A percentile compares a stretch with the other conserved stretches of the same genome.
phyloP scores from a whole-genome alignment of 2,329 filamentous ascomycete genomes.

The Diaporthe velutina region DNA sequence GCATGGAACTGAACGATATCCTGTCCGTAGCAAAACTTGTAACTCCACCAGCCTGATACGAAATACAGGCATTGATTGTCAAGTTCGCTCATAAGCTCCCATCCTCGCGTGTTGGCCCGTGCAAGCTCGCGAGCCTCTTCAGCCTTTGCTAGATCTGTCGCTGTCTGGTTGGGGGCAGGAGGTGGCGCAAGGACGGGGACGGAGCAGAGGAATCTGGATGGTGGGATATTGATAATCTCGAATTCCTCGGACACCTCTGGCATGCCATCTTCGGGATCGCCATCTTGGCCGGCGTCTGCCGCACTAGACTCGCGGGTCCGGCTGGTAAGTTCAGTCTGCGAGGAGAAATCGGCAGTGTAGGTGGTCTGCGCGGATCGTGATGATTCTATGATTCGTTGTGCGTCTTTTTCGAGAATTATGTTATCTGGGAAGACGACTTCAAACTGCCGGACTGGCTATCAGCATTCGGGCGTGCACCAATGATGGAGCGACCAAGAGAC shows the following conservation, averaged over 20 bases:
- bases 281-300: conserved; percentile 47
- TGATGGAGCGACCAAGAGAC: background rate
- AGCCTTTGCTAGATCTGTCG: conserved; percentile 75
- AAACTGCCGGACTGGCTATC: conserved; percentile 67
- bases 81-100: conserved; percentile 83
- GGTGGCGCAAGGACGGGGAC: conserved; percentile 78
- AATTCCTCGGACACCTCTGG: conserved; percentile 64
- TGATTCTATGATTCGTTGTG: conserved; percentile 69
- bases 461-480: background rate
- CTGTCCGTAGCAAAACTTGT: conserved; percentile 91
- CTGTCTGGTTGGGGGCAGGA: conserved; percentile 71
- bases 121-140: conserved; percentile 86
- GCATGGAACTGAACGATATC: conserved; percentile 94
- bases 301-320: conserved; percentile 51
- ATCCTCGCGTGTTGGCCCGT: conserved; percentile 81
- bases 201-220: conserved; percentile 83
- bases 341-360: conserved; percentile 55
- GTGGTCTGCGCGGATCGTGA: conserved; percentile 49
- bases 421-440: conserved; percentile 82
- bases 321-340: conserved; percentile 55
- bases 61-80: conserved; percentile 85
- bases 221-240: conserved; percentile 80
- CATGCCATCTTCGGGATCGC: conserved; percentile 48
- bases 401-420: conserved; percentile 79
- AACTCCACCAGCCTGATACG: conserved; percentile 93